Evolutionary conservation across 495 filamentous ascomycete genomes (phyloP), one percentile per base, ranked within the genome.

Genomic region (Neurospora sp.): DNA sequence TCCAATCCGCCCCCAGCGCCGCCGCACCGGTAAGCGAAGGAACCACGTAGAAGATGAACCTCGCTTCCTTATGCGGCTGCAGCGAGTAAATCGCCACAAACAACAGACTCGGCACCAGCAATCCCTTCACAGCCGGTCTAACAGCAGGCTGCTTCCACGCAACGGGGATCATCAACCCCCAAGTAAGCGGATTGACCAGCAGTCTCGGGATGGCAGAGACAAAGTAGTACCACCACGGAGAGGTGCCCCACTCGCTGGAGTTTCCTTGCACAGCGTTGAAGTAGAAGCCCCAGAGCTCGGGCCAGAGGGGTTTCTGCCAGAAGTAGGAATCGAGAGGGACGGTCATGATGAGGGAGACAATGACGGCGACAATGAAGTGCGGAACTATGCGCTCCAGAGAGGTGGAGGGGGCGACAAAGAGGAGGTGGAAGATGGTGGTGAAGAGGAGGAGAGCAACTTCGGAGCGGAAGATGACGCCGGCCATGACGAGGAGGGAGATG

Each of bases 61-160:
- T 91, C 83, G 93, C 92, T 82, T 99, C 96, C 80, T 99, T 99
- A 81, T 99, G 96, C 5, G 96, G 94, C 61, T 96, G 91, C 8
- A 87, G 68, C 68, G 92, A 95, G 83, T 97, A 99, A 44, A 96
- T 79, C 0, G 87, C 86, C 7, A 96, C 84, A 76, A 96, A 99
- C 22, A 86, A 77, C 4, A 96, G 46, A 5, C 86, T 85, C 0
- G 96, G 94, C 35, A 91, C 72, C 3, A 92, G 78, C 20, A 97
- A 78, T 18, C 86, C 85, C 6, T 83, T 70, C 4, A 87, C 87
- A 11, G 76, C 75, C 11, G 70, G 71, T 12, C 75, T 71, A 9
- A 83, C 80, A n/a, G 82, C 81, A 0, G 87, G 83, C 42, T 89
- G 84, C 37, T 81, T 75, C 11, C 93, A 80, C 1, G 92, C 86